These are phyloP conservation scores for Leavenworthia alabamica DNA, from an alignment of 345 rosid species.

Conservation along the genomic window DNA sequence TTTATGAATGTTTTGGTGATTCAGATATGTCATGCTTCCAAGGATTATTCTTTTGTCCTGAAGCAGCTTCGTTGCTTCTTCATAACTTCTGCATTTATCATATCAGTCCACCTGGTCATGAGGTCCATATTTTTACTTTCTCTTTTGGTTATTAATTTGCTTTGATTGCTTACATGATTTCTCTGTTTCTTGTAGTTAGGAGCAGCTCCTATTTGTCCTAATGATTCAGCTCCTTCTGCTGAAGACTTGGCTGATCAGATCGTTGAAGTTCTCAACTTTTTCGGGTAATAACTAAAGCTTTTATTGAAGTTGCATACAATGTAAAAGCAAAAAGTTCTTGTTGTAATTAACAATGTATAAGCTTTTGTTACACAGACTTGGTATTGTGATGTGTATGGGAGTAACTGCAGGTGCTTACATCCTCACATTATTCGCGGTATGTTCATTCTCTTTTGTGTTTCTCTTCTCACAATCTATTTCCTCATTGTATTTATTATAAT, in stretches of 20 bases:
- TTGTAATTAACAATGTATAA: constrained; percentile 1
- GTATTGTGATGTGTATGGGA: constrained; percentile 93
- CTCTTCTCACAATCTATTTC: neutral
- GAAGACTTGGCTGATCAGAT: constrained; percentile 94
- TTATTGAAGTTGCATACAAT: constrained; percentile 1
- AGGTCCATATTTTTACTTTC: constrained; percentile 58
- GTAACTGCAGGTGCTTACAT: constrained; percentile 94
- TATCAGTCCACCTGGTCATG: constrained; percentile 97
- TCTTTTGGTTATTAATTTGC: constrained; percentile 6
- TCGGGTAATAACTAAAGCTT: constrained; percentile 44
- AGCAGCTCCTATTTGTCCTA: constrained; percentile 59
- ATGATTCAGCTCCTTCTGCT: constrained; percentile 46
- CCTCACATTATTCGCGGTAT: constrained; percentile 78
- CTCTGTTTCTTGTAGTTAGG: constrained; percentile 74
- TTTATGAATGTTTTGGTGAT: neutral
- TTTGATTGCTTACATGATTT: constrained; percentile 1
- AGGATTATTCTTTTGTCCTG: constrained; percentile 91
- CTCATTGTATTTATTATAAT: neutral
- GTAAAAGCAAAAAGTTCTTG: neutral
- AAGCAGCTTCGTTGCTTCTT: constrained; percentile 85
- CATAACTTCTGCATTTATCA: constrained; percentile 97
- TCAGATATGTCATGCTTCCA: constrained; percentile 93
- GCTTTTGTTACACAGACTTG: constrained; percentile 57
- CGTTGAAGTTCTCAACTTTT: constrained; percentile 76
- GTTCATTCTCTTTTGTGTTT: constrained; percentile 20